These are phyloP conservation scores for Apiospora pterosperma DNA, from an alignment of 2,329 filamentous ascomycete genomes.

Conservation along the genomic window DNA sequence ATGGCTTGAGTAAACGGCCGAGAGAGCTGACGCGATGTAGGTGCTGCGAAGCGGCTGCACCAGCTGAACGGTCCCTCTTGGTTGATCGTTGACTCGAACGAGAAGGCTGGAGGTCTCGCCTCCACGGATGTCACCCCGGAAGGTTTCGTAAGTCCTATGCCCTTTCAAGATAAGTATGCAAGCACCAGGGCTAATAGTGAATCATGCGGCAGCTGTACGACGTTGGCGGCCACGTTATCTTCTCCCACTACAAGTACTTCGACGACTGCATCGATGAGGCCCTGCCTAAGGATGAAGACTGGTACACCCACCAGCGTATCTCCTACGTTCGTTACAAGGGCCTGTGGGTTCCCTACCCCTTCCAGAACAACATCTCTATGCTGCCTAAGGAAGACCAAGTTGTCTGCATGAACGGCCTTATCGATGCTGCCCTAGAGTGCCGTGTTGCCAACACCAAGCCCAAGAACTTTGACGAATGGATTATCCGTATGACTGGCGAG, in stretches of 20 bases:
- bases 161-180: constrained; percentile 2
- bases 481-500: constrained; percentile 83
- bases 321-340: constrained; percentile 98
- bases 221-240: constrained; percentile 97
- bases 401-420: constrained; percentile 89
- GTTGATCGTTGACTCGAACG: constrained; percentile 90
- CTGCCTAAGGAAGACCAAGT: constrained; percentile 97
- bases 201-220: constrained; percentile 74
- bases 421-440: constrained; percentile 85
- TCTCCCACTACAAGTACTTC: constrained; percentile 99
- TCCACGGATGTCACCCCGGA: constrained; percentile 93
- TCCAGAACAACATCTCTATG: constrained; percentile 99
- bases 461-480: constrained; percentile 98
- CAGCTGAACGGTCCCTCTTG: constrained; percentile 92
- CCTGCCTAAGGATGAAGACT: constrained; percentile 88
- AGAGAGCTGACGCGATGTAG: not conserved
- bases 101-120: constrained; percentile 91
- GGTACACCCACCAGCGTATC: constrained; percentile 97
- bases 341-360: constrained; percentile 97
- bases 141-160: constrained; percentile 76
- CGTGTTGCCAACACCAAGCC: constrained; percentile 89
- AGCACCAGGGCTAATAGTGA: not conserved
- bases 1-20: not conserved
- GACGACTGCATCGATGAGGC: constrained; percentile 98
- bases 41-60: constrained; percentile 92